Base-by-base conservation (phyloP, 768 basidiomycete genomes). In the Hypsizygus marmoreus region DNA sequence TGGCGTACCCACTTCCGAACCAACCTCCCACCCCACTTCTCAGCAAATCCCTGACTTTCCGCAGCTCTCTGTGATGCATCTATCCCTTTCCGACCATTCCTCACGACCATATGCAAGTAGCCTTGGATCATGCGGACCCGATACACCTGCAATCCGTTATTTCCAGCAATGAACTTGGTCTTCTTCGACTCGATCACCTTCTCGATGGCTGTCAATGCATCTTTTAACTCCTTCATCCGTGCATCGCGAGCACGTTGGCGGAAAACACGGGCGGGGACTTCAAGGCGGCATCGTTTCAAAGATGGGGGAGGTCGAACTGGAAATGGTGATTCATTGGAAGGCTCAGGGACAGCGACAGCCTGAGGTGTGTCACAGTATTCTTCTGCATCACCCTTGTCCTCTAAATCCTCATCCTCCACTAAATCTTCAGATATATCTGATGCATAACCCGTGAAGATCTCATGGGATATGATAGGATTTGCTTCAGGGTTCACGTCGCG, bases 31-130 rank as follows among this genome's bases (percentile, higher is more conserved):
- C n/a, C n/a, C n/a, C 43, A 55, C 23, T 49, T 45, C 5, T 26
- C 28, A 25, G 53, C 33, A 37, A 58, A 61, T 11, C 55, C 58
- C 20, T 50, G 41, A 31, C 45, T 49, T 29, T 60, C 59, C n/a
- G 60, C 64, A 37, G 56, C 54, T 7, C 17, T 23, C 38, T 52
- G 19, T 6, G 59, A 64, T 26, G 59, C 57, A 4, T 62, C 58
- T 11, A 58, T 59, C 19, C 29, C 19, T 3, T 11, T 19, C 12
- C 45, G 31, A 2, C 39, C 20, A 31, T 59, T 57, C 8, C 55
- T 54, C 14, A 63, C 38, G 11, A 64, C 38, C 42, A 60, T 51
- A 11, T 22, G 12, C 13, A 61, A 50, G 37, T 35, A 50, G 35
- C 54, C 55, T 28, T 59, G 42, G 28, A 67, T 63, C 36, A 55